Base-by-base conservation (phyloP, 1,284 basidiomycete genomes). In the Apiotrichum laibachii region DNA sequence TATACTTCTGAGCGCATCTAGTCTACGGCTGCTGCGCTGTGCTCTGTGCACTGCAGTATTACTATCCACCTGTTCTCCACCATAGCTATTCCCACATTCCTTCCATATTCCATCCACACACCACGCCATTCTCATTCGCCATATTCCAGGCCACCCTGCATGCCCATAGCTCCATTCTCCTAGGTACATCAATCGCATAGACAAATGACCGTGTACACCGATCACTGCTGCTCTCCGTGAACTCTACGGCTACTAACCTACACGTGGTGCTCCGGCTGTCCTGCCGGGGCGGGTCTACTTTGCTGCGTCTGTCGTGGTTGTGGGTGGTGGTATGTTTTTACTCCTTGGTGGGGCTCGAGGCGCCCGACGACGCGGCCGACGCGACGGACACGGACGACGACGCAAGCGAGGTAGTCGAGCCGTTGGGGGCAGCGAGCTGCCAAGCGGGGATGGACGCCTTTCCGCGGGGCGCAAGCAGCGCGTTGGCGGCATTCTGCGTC, bases 391-490 rank as follows among this genome's bases (percentile, higher is more conserved):
- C 48, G 43, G 40, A 46, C 12, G 44, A 13, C 19, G n/a, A 34
- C 33, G 53, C 46, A 13, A 33, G 21, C 19, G 45, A 39, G 22
- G 55, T 57, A 51, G 55, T 55, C 22, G 54, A 55, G 22, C 65
- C 69, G 33, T 56, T 57, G 33, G 56, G 16, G 22, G 70, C 82
- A 22, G 49, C 49, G 53, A 89, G 80, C 73, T 95, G 92, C 92
- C 92, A 95, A 7, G 89, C 83, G 3, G 92, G 92, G 72, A 95
- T 92, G 13, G 35, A 44, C 3, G 62, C 88, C 83, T 13, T 90
- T 88, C 67, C 85, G 10, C 68, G 68, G 1, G 75, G 72, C 31
- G 67, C 59, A 11, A 75, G 67, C 43, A 76, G 66, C 2, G 72
- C 72, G 62, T 73, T 74, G 15, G 75, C 73, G n/a, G 75, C 72